Evolutionary conservation across 179 eudicot genomes (phyloP).

Genomic region (Silene vulgaris): DNA sequence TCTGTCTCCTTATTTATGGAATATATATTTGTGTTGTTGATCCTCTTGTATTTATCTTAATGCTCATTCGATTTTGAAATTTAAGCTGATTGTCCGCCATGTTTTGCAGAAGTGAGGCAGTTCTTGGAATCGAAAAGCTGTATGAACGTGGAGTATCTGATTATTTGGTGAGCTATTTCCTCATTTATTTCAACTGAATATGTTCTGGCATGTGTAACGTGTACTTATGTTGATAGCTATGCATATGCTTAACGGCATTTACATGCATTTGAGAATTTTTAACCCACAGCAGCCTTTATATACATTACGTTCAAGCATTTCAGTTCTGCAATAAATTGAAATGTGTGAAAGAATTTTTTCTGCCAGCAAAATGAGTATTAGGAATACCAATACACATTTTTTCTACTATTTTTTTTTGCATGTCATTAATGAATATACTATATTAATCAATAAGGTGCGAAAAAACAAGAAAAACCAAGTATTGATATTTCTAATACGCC

Average conservation of each 20-base stretch:
- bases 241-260: neutral
- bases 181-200: neutral
- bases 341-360: neutral
- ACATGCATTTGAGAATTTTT: neutral
- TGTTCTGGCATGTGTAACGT: neutral
- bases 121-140: conserved; percentile 53
- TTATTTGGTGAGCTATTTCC: conserved; percentile 58
- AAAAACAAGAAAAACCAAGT: no score
- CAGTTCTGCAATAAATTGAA: neutral
- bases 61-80: neutral
- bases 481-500: no score
- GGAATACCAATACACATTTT: neutral
- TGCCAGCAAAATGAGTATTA: neutral
- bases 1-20: neutral
- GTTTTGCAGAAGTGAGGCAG: conserved; percentile 53
- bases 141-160: conserved; percentile 78
- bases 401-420: no score
- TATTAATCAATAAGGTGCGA: no score
- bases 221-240: neutral
- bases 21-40: neutral
- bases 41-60: neutral
- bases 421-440: no score
- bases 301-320: neutral
- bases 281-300: neutral
- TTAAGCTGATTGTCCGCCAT: conserved; percentile 1